Conservation (phyloP, 192 early-diverging fungal genomes). For the Tieghemiomyces parasiticus region DNA sequence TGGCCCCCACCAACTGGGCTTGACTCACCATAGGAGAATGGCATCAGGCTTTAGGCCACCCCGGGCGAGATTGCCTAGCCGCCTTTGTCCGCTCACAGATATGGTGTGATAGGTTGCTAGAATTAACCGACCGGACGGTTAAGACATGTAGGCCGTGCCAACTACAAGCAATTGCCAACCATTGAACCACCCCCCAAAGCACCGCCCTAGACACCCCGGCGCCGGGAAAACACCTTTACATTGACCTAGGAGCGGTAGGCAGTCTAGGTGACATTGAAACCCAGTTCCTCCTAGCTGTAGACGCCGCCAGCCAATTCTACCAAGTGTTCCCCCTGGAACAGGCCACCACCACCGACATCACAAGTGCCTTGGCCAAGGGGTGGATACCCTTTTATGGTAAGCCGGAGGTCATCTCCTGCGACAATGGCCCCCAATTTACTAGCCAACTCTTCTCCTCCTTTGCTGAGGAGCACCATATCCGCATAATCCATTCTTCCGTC, state of each 20-base stretch:
- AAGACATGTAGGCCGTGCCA: constrained; percentile 15
- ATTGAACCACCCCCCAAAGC: not conserved
- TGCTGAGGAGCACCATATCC: not conserved
- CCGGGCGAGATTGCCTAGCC: not conserved
- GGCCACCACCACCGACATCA: constrained; percentile 2
- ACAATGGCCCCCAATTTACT: constrained; percentile 16
- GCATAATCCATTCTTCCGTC: constrained; percentile 1
- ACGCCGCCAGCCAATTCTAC: constrained; percentile 13
- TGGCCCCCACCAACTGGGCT: not conserved
- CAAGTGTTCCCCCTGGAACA: constrained; percentile 9
- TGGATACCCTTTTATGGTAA: constrained; percentile 14
- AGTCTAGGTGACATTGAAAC: not conserved
- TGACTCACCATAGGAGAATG: not conserved
- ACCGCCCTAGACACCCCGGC: constrained; percentile 6
- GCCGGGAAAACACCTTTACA: constrained; percentile 15
- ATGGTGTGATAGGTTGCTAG: too few species aligned
- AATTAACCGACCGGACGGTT: not conserved
- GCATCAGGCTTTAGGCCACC: not conserved
- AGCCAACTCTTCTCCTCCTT: constrained; percentile 5
- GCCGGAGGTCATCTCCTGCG: constrained; percentile 10
- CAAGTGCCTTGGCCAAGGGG: not conserved
- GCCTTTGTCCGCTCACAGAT: constrained; percentile 1
- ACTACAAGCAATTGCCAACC: constrained; percentile 3
- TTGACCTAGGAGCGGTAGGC: constrained; percentile 15
- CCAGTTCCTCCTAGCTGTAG: constrained; percentile 12